Evolutionary conservation across 2,329 filamentous ascomycete species (phyloP), one percentile per base, ranked within the genome.

Genomic region (Zalaria obscura): DNA sequence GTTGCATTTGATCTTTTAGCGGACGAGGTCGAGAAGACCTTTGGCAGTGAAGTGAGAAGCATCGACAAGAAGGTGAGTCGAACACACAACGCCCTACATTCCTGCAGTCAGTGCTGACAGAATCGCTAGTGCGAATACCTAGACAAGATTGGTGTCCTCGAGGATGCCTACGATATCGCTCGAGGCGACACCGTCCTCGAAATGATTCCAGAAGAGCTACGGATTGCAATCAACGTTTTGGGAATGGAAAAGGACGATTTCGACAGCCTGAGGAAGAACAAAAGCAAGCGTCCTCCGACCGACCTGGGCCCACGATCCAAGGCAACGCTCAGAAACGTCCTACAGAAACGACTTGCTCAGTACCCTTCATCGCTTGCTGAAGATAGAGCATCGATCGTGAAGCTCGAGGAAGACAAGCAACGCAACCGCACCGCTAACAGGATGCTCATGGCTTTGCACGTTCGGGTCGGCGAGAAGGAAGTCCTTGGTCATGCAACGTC

Each of bases 381-480:
- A 62, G 29, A 25, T 39, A 29, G 38, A 39, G 33, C 28, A 41
- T 27, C 36, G 40, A 42, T 27, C 33, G 46, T 48, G 51, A 48
- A 45, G 56, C 51, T 41, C 50, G 44, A 54, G 56, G 43, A 50
- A 58, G 55, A 47, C 52, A 46, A 26, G 35, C 55, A 10, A 39
- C 57, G 49, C 39, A 53, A 49, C 27, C 7, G 28, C 43, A 18
- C 54, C 54, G 25, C 61, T 63, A 28, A 52, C 58, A 10, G 44
- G 28, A 40, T 38, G 34, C 25, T 27, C 5, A 82, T 83, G 76
- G 83, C 83, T 0, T 53, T 78, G 25, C 64, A 73, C 39, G 80
- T 87, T 31, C 72, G 83, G 45, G 60, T 78, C 3, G 83, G 83
- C 9, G 83, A 89, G 60, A 86, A 86, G 57, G 68, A 70, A 49